Conservation (phyloP, 805 yeast genomes). For the Cyberlindnera amylophila region DNA sequence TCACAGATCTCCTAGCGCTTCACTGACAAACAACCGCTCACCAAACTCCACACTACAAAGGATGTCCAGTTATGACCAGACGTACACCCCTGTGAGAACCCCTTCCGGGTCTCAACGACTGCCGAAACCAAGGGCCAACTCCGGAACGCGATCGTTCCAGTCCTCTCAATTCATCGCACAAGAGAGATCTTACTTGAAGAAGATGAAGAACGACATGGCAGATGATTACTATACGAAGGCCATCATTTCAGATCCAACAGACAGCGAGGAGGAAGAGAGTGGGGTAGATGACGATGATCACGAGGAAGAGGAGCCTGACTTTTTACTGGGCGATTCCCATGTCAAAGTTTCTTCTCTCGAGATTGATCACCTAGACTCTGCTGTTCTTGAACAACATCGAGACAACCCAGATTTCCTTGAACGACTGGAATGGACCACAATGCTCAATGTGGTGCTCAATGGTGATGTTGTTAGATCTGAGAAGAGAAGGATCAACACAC, state of each 20-base stretch:
- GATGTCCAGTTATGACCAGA: conserved; percentile 18
- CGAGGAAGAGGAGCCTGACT: conserved; percentile 26
- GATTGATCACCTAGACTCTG: conserved; percentile 37
- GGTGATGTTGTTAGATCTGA: conserved; percentile 94
- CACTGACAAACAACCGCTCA: conserved; percentile 17
- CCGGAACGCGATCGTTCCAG: conserved; percentile 25
- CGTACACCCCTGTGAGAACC: conserved; percentile 26
- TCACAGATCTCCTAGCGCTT: conserved; percentile 23
- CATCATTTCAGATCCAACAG: conserved; percentile 41
- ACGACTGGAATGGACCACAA: conserved; percentile 92
- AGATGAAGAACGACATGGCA: conserved; percentile 53
- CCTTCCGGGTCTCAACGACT: conserved; percentile 21
- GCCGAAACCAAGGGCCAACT: conserved; percentile 19
- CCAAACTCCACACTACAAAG: conserved; percentile 19
- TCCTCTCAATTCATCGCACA: conserved; percentile 40
- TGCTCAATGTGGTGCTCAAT: conserved; percentile 84
- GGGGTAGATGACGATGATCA: conserved; percentile 26
- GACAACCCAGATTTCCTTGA: conserved; percentile 50
- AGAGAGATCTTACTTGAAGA: conserved; percentile 61
- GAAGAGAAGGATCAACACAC: conserved; percentile 68
- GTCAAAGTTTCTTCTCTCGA: conserved; percentile 42
- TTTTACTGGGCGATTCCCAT: conserved; percentile 5
- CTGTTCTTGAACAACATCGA: conserved; percentile 19
- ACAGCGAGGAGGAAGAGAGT: conserved; percentile 31
- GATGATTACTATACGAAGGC: conserved; percentile 76